These are phyloP conservation scores for Epichloe uncinata DNA, from an alignment of 2,329 filamentous ascomycete species.

Conservation along the genomic window DNA sequence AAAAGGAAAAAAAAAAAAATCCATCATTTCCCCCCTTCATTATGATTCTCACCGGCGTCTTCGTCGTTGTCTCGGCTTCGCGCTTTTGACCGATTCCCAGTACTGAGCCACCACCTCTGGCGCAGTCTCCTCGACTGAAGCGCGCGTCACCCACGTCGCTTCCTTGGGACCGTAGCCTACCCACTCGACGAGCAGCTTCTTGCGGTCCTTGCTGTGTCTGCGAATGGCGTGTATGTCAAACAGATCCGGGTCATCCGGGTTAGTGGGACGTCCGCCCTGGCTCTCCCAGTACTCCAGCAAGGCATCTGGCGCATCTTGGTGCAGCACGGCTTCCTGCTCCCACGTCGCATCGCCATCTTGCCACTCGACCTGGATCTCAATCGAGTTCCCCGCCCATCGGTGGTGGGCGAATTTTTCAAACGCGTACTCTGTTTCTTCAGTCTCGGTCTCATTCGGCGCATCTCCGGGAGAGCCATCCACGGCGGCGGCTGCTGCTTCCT, in stretches of 20 bases:
- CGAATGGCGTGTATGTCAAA: conserved; percentile 21
- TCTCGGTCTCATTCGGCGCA: background rate
- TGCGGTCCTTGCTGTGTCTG: conserved; percentile 16
- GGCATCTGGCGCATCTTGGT: conserved; percentile 17
- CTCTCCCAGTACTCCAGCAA: conserved; percentile 21
- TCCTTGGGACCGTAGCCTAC: conserved; percentile 18
- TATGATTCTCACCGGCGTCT: background rate
- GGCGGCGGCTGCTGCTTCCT: background rate
- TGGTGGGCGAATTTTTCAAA: conserved; percentile 14
- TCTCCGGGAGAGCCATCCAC: background rate
- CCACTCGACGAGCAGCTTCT: conserved; percentile 22
- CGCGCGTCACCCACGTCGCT: conserved; percentile 17
- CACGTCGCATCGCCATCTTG: conserved; percentile 17
- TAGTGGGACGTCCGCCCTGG: conserved; percentile 18
- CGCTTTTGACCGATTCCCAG: conserved; percentile 7
- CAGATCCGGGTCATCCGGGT: conserved; percentile 17
- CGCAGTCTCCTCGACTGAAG: conserved; percentile 15
- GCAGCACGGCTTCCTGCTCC: conserved; percentile 21
- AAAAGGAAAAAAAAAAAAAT: no score
- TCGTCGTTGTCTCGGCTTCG: background rate
- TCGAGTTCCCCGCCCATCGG: conserved; percentile 16
- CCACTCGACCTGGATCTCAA: conserved; percentile 21
- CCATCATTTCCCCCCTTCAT: background rate
- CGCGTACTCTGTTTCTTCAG: conserved; percentile 5
- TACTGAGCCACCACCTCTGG: conserved; percentile 17